Conservation (phyloP, 2,329 filamentous ascomycete genomes). For the Fusarium duplospermum region DNA sequence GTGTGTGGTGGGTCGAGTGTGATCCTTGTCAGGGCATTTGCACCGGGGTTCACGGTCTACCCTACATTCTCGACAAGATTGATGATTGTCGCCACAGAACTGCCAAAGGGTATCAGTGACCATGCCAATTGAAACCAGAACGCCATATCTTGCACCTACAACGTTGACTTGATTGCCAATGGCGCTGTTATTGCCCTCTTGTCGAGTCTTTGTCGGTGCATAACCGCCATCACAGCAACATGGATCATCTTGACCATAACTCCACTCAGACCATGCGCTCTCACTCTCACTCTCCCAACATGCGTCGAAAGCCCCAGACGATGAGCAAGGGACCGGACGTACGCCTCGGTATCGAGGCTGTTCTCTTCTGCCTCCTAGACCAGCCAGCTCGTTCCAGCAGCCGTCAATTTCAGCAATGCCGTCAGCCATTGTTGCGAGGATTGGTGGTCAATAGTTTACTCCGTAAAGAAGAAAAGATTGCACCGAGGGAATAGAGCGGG, state of each 20-base stretch:
- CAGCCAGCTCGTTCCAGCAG: constrained; percentile 2
- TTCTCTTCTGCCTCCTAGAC: neutral
- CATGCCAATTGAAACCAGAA: neutral
- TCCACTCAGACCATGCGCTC: constrained; percentile 17
- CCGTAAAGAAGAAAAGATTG: neutral
- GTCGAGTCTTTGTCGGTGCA: neutral
- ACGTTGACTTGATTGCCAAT: neutral
- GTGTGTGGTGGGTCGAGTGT: neutral
- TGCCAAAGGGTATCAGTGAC: constrained; percentile 2
- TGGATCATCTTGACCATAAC: neutral
- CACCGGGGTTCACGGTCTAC: neutral
- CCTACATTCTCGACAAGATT: neutral
- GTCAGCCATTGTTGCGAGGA: constrained; percentile 13
- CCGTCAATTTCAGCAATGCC: constrained; percentile 25
- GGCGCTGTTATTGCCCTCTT: neutral
- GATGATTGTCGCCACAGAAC: neutral
- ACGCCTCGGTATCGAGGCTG: neutral
- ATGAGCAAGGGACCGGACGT: neutral
- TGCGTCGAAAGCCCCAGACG: neutral
- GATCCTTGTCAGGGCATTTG: neutral
- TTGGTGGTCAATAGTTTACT: neutral
- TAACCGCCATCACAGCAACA: constrained; percentile 23
- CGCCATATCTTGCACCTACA: neutral
- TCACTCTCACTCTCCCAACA: constrained; percentile 14
- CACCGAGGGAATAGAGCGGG: too few relatives aligned